phyloP scores from a whole-genome alignment of 805 yeast genomes.

The Myxozyma monticola region DNA sequence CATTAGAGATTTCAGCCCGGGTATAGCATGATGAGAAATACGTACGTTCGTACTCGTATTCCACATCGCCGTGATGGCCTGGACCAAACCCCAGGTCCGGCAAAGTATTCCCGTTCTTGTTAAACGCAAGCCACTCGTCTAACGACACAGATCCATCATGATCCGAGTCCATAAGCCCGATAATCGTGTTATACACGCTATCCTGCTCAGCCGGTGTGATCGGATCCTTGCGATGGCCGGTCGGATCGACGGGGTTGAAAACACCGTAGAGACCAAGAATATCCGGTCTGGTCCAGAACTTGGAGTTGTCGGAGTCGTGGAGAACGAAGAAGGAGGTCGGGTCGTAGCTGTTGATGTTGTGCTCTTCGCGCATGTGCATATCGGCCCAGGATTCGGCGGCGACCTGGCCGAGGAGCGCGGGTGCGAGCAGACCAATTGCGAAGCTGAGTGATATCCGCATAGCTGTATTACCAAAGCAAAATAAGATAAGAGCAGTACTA shows the following conservation, averaged over 20 bases:
- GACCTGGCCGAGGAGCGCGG: too few species aligned
- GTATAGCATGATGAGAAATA: too few species aligned
- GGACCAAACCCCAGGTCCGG: slow-evolving; percentile 94
- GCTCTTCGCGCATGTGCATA: slow-evolving; percentile 92
- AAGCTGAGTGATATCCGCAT: too few species aligned
- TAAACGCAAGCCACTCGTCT: slow-evolving; percentile 69
- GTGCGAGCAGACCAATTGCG: too few species aligned
- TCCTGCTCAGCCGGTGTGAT: slow-evolving; percentile 55
- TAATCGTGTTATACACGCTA: slow-evolving; percentile 55
- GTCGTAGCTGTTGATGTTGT: slow-evolving; percentile 71
- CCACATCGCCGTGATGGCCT: slow-evolving; percentile 93
- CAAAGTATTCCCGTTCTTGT: slow-evolving; percentile 62
- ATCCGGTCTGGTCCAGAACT: slow-evolving; percentile 63
- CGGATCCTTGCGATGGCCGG: slow-evolving; percentile 42
- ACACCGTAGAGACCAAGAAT: slow-evolving; percentile 82
- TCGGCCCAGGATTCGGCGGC: slow-evolving; percentile 57
- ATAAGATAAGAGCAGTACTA: too few species aligned
- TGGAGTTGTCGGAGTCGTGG: slow-evolving; percentile 63
- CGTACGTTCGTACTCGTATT: slow-evolving; percentile 75
- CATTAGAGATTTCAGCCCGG: too few species aligned
- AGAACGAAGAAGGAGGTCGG: slow-evolving; percentile 73
- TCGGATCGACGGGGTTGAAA: slow-evolving; percentile 44
- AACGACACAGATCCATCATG: slow-evolving; percentile 62
- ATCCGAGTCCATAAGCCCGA: slow-evolving; percentile 63
- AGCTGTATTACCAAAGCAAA: too few species aligned